phyloP scores from a whole-genome alignment of 2,329 filamentous ascomycete genomes.

The Mariannaea elegans region DNA sequence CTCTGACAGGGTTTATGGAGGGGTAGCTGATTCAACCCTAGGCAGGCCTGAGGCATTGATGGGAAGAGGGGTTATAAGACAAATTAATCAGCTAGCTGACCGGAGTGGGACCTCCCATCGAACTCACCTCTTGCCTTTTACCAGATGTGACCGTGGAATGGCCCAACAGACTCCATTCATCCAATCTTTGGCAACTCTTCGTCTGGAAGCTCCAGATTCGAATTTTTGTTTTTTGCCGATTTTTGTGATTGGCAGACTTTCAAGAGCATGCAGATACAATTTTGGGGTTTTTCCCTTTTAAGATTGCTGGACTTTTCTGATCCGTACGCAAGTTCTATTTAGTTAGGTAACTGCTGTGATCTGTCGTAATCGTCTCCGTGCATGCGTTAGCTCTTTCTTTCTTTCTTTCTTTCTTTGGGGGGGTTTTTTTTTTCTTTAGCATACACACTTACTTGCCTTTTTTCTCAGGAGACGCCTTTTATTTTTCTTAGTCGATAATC shows the following conservation, averaged over 20 bases:
- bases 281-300: constrained; percentile 7
- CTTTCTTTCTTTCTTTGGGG: no score
- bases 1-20: neutral
- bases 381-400: no score
- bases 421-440: no score
- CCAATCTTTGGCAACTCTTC: constrained; percentile 60
- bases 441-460: no score
- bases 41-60: neutral
- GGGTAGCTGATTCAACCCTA: constrained; percentile 11
- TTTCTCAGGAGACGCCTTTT: no score
- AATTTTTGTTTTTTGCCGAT: constrained; percentile 46
- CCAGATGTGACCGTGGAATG: constrained; percentile 78
- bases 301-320: neutral
- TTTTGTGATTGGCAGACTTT: constrained; percentile 1
- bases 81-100: constrained; percentile 6
- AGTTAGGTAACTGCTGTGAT: no score
- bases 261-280: neutral
- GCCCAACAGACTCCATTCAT: constrained; percentile 62
- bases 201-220: constrained; percentile 52
- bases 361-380: no score
- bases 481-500: no score
- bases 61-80: constrained; percentile 24
- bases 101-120: constrained; percentile 77
- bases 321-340: no score
- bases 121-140: constrained; percentile 84